Base-by-base conservation (phyloP, 2,329 filamentous ascomycete genomes). In the Colletotrichum neosansevieriae region DNA sequence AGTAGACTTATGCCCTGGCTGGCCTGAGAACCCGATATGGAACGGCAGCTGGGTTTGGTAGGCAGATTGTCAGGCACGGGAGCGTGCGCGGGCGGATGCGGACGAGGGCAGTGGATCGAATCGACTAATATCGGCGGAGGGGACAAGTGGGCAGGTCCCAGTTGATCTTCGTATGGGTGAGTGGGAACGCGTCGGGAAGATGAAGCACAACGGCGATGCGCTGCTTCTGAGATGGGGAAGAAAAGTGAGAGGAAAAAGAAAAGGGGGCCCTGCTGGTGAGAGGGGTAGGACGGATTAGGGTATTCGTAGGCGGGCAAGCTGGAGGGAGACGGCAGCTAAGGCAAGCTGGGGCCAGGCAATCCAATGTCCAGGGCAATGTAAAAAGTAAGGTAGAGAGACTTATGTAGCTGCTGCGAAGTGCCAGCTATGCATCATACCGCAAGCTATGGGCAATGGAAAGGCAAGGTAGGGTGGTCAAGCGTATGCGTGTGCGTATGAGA, bases 131-230 rank as follows among this genome's bases (percentile, higher is more conserved):
- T 56, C 34, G 19, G 56, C 44, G 42, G 66, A 53, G 56, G 29
- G 57, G 62, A 49, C 40, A 53, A 62, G 66, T 67, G 63, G 61
- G 32, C 56, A 61, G 66, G 66, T 59, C 56, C 56, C 42, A 69
- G 56, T 61, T 50, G 36, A 62, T 57, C 40, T 61, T 57, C 54
- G 56, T 65, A 64, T 47, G 54, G 61, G 49, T 50, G 49, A 59
- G 57, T 56, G 56, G 61, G 65, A 65, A 65, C 56, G 19, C 32
- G 15, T 36, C 53, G 47, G 60, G 29, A 61, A 47, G 34, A 45
- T 60, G 51, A 65, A 53, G 49, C 40, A 66, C 54, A 66, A 60
- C 15, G 54, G 56, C 15, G 29, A 50, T 67, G 42, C 17, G n/a
- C 36, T 38, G 34, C 21, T 38, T 24, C 11, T 17, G 42, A 56